These are phyloP conservation scores for Blastobotrys buckinghamii DNA, from an alignment of 1,139 yeast genomes.

Conservation along the genomic window DNA sequence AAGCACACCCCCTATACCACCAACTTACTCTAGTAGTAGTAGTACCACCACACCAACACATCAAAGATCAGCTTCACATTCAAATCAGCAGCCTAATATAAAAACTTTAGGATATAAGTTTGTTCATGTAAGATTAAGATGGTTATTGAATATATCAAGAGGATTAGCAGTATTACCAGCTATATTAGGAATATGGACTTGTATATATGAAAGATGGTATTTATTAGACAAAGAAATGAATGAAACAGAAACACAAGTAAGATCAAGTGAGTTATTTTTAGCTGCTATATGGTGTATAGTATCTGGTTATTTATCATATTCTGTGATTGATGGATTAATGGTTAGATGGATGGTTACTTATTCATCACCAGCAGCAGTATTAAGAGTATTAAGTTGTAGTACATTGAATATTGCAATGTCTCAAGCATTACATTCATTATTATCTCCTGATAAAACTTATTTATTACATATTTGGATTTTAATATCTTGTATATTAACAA, in stretches of 20 bases:
- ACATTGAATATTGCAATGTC: slow-evolving; percentile 65
- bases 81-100: slow-evolving; percentile 22
- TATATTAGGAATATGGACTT: slow-evolving; percentile 48
- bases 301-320: slow-evolving; percentile 74
- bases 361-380: slow-evolving; percentile 79
- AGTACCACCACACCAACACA: too few relatives aligned
- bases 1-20: slow-evolving; percentile 1
- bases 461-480: slow-evolving; percentile 88
- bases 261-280: slow-evolving; percentile 36
- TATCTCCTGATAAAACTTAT: slow-evolving; percentile 47
- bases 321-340: slow-evolving; percentile 84
- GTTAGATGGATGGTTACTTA: slow-evolving; percentile 88
- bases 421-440: slow-evolving; percentile 52
- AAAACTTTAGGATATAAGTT: slow-evolving; percentile 60
- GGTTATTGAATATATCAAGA: slow-evolving; percentile 43
- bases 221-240: slow-evolving; percentile 17
- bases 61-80: background rate
- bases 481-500: slow-evolving; percentile 76
- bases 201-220: slow-evolving; percentile 46
- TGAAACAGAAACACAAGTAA: slow-evolving; percentile 29
- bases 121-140: slow-evolving; percentile 69
- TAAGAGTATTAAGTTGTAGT: slow-evolving; percentile 79
- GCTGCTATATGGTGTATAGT: slow-evolving; percentile 55
- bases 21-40: too few relatives aligned
- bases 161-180: slow-evolving; percentile 69